Evolutionary conservation across 1,139 yeast species (phyloP), one percentile per base, ranked within the genome.

Genomic region (Blastobotrys illinoisensis): DNA sequence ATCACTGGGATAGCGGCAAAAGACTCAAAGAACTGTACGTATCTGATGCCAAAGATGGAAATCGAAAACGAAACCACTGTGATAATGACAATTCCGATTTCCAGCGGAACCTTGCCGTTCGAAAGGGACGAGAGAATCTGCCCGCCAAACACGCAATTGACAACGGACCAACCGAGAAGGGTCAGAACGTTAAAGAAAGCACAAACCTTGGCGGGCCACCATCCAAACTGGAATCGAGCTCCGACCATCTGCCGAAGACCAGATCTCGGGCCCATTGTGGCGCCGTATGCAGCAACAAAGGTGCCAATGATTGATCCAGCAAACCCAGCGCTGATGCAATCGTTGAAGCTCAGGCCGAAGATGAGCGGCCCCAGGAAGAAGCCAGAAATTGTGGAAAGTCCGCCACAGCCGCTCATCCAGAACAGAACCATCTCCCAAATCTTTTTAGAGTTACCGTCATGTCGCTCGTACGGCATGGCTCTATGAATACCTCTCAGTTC

Each of bases 221-320:
- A 85, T 1, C 96, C 96, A 67, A 87, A 88, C 49, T 87, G 73
- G 64, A 79, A 87, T 57, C 95, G 76, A 0, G 91, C 86, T 19
- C 88, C 79, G 7, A 88, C 91, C 90, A 88, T 86, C 67, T 88
- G 95, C 62, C 96, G 76, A 59, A 91, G 80, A 0, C 96, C 96
- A 0, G 95, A 86, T 56, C 88, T 77, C 1, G 96, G 95, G 1
- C 96, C 96, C 90, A 88, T 83, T 9, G 82, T 78, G 3, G 95
- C 78, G 65, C 91, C 87, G 66, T 86, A 88, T 0, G 90, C 93
- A 1, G 96, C 95, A 20, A 87, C 74, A 11, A 79, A 70, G 64
- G 93, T 84, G 0, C 96, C 96, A 5, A 86, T 61, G 24, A 81
- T 68, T 56, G 80, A 79, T 0, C 89, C 88, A 3, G 82, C 64